Conservation (phyloP, 805 yeast genomes). For the Ogataea methanolica region DNA sequence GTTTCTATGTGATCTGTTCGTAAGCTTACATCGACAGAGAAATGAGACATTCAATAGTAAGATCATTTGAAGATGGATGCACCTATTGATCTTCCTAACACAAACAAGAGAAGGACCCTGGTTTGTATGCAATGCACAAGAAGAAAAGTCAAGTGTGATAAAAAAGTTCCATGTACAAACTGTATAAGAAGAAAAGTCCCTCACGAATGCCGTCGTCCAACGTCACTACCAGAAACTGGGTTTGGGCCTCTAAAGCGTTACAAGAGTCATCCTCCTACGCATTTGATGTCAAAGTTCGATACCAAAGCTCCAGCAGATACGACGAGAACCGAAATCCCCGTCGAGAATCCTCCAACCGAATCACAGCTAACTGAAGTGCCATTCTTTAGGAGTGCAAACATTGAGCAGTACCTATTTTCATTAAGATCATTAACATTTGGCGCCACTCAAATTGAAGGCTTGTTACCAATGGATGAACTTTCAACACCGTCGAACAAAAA, state of each 20-base stretch:
- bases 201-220: conserved; percentile 14
- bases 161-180: conserved; percentile 19
- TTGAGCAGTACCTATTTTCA: conserved; percentile 19
- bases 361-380: conserved; percentile 1
- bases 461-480: conserved; percentile 14
- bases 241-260: neutral
- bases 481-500: neutral
- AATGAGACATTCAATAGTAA: too few species aligned
- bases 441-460: conserved; percentile 14
- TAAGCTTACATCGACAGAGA: too few species aligned
- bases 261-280: neutral
- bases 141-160: conserved; percentile 23
- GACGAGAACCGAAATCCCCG: neutral
- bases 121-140: conserved; percentile 20
- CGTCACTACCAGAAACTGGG: neutral
- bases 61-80: neutral
- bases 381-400: conserved; percentile 10
- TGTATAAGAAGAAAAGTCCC: conserved; percentile 16
- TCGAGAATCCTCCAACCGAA: neutral
- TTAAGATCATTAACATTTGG: conserved; percentile 22
- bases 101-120: conserved; percentile 7
- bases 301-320: neutral
- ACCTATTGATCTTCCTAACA: neutral
- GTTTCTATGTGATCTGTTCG: too few species aligned
- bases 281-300: neutral